Base-by-base conservation (phyloP, 495 filamentous ascomycete species). In the Aspergillus steynii region DNA sequence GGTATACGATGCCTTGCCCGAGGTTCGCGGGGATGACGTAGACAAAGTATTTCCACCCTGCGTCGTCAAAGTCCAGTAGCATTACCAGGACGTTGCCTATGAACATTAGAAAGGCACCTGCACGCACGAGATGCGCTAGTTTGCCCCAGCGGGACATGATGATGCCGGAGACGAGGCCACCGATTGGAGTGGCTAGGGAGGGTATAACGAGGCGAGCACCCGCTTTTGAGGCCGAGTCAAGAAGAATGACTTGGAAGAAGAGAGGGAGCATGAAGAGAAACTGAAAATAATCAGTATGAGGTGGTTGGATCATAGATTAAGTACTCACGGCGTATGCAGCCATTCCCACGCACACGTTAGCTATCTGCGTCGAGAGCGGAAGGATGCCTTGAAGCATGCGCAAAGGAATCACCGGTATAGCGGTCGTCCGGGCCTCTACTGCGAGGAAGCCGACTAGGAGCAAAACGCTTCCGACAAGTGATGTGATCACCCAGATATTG, bases 61-160 rank as follows among this genome's bases (percentile, higher is more conserved):
- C 73, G 65, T 88, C 85, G 29, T 83, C 68, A 58, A 88, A 88
- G 2, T 71, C 71, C 4, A 88, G 71, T 0, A 80, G 73, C 28
- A 80, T 81, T 1, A 88, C 80, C 9, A 88, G 68, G 0, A 71
- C 62, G 46, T 88, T 88, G 2, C 86, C 86, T 29, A 88, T 53
- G 0, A 77, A 79, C 86, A 89, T 88, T 12, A 88, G 67, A 1
- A 80, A 60, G 4, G 84, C 81, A 5, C 86, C 86, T 1, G 70
- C 57, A 1, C 83, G 80, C 5, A 89, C 81, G 4, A 88, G 75
- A 1, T 79, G 71, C 10, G 81, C 74, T 1, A 88, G 71, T 58
- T 80, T 83, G 0, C 85, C 85, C 83, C 84, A 88, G 31, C 80
- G 80, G 1, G 85, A 87, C 85, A 89, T 88, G 45, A 88, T 77